Base-by-base conservation (phyloP, 2,329 filamentous ascomycete species). In the Cordyceps tenuipes region DNA sequence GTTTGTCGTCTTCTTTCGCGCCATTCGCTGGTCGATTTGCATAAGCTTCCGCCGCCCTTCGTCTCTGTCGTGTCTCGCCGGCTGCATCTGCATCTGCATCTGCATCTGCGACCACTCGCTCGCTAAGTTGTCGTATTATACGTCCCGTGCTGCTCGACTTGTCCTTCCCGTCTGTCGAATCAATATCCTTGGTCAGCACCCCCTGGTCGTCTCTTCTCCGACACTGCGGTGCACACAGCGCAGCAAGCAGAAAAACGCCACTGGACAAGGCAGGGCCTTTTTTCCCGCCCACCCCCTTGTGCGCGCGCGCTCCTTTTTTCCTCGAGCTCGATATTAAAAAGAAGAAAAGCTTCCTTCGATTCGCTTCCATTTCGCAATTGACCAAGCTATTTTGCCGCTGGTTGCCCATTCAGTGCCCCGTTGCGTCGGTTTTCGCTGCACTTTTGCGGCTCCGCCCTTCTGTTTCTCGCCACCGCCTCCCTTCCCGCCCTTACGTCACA, bases 381-480 rank as follows among this genome's bases (percentile, higher is more conserved):
- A 46, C n/a, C 15, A 29, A 41, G 49, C 13, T 13, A 10, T 9
- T 52, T 23, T 5, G 31, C 34, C 7, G 19, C 26, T 51, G 34
- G 26, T 34, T 26, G 48, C 44, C 23, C 56, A 23, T 34, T 49
- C 13, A n/a, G n/a, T n/a, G n/a, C n/a, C 48, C 56, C 17, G 47
- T 46, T 46, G 56, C n/a, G 21, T 21, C 46, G 10, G 34, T 41
- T 31, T 43, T 48, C 12, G 13, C 12, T 29, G 39, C 53, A 43
- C 43, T 26, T 57, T n/a, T 57, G 55, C 56, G 47, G 47, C 56
- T 58, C 47, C 36, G 56, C 56, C 47, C 23, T 52, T 26, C 44
- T 36, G 23, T 13, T 44, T 58, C 56, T 58, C 56, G 56, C 56
- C 56, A 58, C 56, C 56, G 56, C 56, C 56, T 58, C 56, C 56